These are phyloP conservation scores for Adansonia digitata DNA, from an alignment of 345 rosid genomes.

Conservation along the genomic window DNA sequence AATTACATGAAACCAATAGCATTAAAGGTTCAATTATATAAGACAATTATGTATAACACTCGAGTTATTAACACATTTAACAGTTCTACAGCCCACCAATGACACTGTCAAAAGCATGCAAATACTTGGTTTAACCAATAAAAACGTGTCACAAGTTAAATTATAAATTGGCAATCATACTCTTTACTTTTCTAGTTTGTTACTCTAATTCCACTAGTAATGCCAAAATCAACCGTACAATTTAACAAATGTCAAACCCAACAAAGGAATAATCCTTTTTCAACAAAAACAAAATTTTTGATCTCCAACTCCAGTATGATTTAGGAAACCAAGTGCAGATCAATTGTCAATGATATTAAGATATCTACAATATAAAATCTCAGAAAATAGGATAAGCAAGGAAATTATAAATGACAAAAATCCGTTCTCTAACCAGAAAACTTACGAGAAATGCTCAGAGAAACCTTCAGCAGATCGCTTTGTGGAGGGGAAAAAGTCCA, in stretches of 20 bases:
- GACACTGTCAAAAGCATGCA: neutral
- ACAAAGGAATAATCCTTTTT: neutral
- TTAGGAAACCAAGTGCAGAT: neutral
- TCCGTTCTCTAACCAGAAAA: slow-evolving; percentile 2
- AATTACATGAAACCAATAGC: neutral
- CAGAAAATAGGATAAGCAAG: neutral
- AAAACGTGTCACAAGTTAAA: neutral
- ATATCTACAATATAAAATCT: neutral
- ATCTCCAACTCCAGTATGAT: neutral
- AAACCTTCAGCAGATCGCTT: slow-evolving; percentile 84
- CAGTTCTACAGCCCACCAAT: neutral
- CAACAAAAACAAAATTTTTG: neutral
- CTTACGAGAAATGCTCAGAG: slow-evolving; percentile 97
- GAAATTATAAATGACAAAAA: neutral
- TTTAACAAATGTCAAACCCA: neutral
- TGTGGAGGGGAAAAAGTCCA: slow-evolving; percentile 74
- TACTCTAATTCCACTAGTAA: neutral
- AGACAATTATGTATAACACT: neutral
- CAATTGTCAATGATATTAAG: neutral
- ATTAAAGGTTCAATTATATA: neutral
- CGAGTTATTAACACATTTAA: neutral
- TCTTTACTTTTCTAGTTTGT: neutral
- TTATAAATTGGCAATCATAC: neutral
- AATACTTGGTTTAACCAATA: neutral
- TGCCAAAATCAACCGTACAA: neutral